Evolutionary conservation across 1,139 yeast species (phyloP).

Genomic region (Blastobotrys niveus): DNA sequence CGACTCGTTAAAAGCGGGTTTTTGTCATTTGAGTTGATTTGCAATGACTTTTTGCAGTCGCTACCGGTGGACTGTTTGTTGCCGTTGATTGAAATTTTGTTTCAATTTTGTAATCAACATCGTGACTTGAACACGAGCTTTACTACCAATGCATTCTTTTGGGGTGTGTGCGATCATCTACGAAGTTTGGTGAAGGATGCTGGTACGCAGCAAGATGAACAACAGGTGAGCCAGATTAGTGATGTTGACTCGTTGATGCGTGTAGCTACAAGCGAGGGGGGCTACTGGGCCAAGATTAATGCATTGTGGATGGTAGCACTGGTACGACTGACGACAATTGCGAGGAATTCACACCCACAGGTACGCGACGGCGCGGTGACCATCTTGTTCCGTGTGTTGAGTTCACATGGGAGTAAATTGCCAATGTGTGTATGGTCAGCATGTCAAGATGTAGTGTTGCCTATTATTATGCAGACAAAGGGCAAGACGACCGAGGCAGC

Average conservation of each 20-base stretch:
- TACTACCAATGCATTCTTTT: conserved; percentile 83
- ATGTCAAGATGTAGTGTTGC: conserved; percentile 34
- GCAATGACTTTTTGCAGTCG: conserved; percentile 74
- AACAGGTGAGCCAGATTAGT: background rate
- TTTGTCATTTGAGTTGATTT: conserved; percentile 71
- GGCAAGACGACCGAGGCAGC: conserved; percentile 13
- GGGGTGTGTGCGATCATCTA: conserved; percentile 80
- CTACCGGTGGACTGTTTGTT: conserved; percentile 59
- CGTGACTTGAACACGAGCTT: conserved; percentile 80
- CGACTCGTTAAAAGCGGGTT: conserved; percentile 56
- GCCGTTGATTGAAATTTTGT: conserved; percentile 63
- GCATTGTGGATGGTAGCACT: conserved; percentile 62
- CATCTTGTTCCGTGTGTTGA: conserved; percentile 78
- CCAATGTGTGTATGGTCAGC: conserved; percentile 38
- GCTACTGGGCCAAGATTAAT: conserved; percentile 18
- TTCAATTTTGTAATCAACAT: conserved; percentile 62
- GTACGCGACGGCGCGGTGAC: conserved; percentile 87
- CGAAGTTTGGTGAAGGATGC: conserved; percentile 29
- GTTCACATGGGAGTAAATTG: conserved; percentile 61
- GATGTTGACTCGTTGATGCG: conserved; percentile 5
- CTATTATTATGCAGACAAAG: conserved; percentile 31
- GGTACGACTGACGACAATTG: conserved; percentile 54
- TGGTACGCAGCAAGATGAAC: background rate
- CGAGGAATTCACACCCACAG: conserved; percentile 58
- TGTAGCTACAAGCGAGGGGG: conserved; percentile 7